phyloP scores from a whole-genome alignment of 2,329 filamentous ascomycete genomes.

The Neophaeococcomyces mojaviensis region DNA sequence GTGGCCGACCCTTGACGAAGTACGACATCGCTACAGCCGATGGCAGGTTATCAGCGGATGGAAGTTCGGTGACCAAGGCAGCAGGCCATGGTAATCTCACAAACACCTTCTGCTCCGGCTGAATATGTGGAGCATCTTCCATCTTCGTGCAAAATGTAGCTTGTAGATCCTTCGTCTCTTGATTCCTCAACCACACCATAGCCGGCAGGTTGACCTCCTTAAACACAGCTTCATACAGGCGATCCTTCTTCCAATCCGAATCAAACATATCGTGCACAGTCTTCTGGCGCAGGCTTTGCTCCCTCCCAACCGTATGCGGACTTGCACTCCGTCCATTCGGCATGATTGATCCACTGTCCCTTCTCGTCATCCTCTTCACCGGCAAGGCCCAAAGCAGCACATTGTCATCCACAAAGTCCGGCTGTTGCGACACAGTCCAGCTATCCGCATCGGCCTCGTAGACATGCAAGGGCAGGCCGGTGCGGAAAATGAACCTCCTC shows the following conservation, averaged over 20 bases:
- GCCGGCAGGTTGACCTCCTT: conserved; percentile 61
- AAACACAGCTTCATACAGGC: conserved; percentile 59
- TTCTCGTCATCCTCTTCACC: conserved; percentile 30
- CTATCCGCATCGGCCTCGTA: conserved; percentile 53
- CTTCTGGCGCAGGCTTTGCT: conserved; percentile 48
- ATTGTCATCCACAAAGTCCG: conserved; percentile 68
- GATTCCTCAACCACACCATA: conserved; percentile 60
- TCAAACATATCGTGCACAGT: conserved; percentile 73
- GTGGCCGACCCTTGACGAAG: conserved; percentile 67
- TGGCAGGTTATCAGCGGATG: conserved; percentile 51
- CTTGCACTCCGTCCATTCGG: neutral
- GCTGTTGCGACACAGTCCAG: conserved; percentile 33
- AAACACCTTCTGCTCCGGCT: conserved; percentile 63
- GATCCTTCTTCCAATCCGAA: conserved; percentile 66
- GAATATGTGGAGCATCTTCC: conserved; percentile 42
- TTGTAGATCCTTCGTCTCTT: conserved; percentile 52
- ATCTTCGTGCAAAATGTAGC: conserved; percentile 62
- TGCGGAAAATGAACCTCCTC: conserved; percentile 77
- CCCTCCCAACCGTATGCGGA: conserved; percentile 20
- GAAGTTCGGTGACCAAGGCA: conserved; percentile 56
- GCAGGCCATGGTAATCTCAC: conserved; percentile 74
- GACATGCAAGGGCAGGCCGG: conserved; percentile 64
- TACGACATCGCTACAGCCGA: conserved; percentile 71
- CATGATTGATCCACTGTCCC: conserved; percentile 25
- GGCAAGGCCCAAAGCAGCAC: conserved; percentile 81